Conservation (phyloP, 2,329 filamentous ascomycete species). For the Celoporthe dispersa region DNA sequence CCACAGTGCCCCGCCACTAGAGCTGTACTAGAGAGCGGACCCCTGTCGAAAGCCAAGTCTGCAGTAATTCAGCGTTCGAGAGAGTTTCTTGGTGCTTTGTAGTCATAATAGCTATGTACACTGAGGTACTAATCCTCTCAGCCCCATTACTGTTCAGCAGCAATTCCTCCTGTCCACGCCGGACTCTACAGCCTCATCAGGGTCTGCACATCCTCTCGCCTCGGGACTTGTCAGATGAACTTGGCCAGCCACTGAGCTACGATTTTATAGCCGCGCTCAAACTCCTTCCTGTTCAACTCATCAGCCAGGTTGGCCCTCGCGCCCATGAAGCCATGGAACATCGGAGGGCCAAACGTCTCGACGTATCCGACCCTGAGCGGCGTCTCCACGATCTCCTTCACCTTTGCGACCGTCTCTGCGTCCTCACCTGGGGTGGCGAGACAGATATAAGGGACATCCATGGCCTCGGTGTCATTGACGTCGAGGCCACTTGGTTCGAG, state of each 20-base stretch:
- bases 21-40: neutral
- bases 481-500: conserved; percentile 38
- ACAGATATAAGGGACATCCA: conserved; percentile 53
- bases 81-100: neutral
- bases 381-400: conserved; percentile 47
- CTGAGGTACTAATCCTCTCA: neutral
- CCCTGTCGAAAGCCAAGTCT: neutral
- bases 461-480: conserved; percentile 46
- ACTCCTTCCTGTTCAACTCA: conserved; percentile 50
- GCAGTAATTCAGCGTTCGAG: neutral
- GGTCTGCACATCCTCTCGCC: neutral
- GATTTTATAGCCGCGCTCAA: conserved; percentile 53
- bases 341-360: conserved; percentile 51
- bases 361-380: conserved; percentile 47
- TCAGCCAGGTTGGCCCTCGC: conserved; percentile 53
- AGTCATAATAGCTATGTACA: neutral
- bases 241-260: conserved; percentile 48
- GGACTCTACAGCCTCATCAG: neutral
- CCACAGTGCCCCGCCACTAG: conserved; percentile 22
- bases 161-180: neutral
- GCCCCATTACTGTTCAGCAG: neutral
- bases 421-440: conserved; percentile 56
- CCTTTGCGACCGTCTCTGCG: conserved; percentile 47
- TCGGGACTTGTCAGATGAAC: conserved; percentile 33
- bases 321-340: conserved; percentile 65